Evolutionary conservation across 2,329 filamentous ascomycete genomes (phyloP).

Genomic region (Pseudogymnoascus sp.): DNA sequence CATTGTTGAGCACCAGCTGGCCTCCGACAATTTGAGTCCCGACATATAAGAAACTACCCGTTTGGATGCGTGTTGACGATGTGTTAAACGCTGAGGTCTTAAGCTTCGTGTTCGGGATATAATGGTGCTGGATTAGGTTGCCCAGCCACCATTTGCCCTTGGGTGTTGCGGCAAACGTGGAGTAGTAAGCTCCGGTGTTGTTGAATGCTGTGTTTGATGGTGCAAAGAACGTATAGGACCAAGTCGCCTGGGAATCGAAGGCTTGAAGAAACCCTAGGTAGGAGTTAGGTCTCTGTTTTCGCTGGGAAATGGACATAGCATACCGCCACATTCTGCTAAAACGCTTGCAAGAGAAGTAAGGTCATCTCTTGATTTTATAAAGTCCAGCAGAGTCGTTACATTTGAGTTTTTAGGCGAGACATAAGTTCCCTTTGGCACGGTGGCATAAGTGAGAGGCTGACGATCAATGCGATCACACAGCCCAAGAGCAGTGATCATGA

Average conservation of each 20-base stretch:
- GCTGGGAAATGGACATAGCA: neutral
- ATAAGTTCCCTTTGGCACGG: slow-evolving; percentile 6
- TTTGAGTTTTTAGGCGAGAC: slow-evolving; percentile 8
- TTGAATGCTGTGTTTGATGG: slow-evolving; percentile 27
- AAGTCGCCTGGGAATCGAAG: slow-evolving; percentile 24
- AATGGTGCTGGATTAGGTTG: slow-evolving; percentile 20
- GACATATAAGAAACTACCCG: slow-evolving; percentile 23
- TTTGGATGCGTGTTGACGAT: slow-evolving; percentile 21
- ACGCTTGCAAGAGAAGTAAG: slow-evolving; percentile 13
- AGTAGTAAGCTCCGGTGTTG: slow-evolving; percentile 25
- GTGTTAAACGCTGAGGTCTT: slow-evolving; percentile 18
- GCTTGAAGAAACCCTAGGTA: slow-evolving; percentile 24
- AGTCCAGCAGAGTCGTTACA: slow-evolving; percentile 12
- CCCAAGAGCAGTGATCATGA: neutral
- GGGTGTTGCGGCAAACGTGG: slow-evolving; percentile 21
- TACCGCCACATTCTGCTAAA: slow-evolving; percentile 15
- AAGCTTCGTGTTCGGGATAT: slow-evolving; percentile 23
- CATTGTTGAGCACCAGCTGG: slow-evolving; percentile 21
- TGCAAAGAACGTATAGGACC: slow-evolving; percentile 29
- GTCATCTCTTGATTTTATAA: slow-evolving; percentile 15
- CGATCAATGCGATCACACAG: neutral
- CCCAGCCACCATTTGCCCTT: slow-evolving; percentile 28
- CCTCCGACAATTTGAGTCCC: slow-evolving; percentile 18
- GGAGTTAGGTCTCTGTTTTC: neutral
- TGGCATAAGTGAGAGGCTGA: slow-evolving; percentile 11